Evolutionary conservation across 1,284 basidiomycete genomes (phyloP).

Genomic region (Sanghuangporus sanghuang): DNA sequence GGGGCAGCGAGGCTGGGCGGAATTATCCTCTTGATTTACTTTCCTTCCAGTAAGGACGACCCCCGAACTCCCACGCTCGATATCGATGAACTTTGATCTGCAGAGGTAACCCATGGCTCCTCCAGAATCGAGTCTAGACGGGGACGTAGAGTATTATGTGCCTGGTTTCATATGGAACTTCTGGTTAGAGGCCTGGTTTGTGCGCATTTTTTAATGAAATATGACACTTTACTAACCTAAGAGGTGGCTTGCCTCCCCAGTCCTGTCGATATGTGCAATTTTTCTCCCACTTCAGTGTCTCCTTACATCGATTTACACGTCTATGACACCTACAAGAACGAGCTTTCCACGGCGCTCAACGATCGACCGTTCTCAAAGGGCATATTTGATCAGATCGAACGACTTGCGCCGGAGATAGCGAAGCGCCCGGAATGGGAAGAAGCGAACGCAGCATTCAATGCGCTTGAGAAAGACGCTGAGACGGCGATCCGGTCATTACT

Average conservation of each 20-base stretch:
- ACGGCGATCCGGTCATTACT: constrained; percentile 31
- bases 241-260: constrained; percentile 10
- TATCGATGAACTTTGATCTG: background rate
- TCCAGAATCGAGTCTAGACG: background rate
- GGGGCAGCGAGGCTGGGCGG: background rate
- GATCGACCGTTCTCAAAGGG: constrained; percentile 24
- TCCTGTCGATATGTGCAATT: constrained; percentile 11
- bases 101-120: background rate
- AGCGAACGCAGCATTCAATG: constrained; percentile 37
- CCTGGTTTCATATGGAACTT: constrained; percentile 39
- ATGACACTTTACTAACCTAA: background rate
- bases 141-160: constrained; percentile 25
- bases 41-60: background rate
- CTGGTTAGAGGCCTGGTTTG: constrained; percentile 36
- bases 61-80: background rate
- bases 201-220: background rate
- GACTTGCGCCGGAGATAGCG: constrained; percentile 28
- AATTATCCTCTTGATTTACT: background rate
- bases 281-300: constrained; percentile 25
- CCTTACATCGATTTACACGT: constrained; percentile 40
- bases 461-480: constrained; percentile 38
- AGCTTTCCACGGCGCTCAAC: constrained; percentile 38
- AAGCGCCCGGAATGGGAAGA: constrained; percentile 31
- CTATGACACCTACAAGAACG: constrained; percentile 46
- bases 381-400: constrained; percentile 41